Percentiles rank a stretch among this genome's conserved stretches.
Evolutionary conservation across 352 stramenopile genomes (phyloP).

Genomic region (Phytophthora pini): DNA sequence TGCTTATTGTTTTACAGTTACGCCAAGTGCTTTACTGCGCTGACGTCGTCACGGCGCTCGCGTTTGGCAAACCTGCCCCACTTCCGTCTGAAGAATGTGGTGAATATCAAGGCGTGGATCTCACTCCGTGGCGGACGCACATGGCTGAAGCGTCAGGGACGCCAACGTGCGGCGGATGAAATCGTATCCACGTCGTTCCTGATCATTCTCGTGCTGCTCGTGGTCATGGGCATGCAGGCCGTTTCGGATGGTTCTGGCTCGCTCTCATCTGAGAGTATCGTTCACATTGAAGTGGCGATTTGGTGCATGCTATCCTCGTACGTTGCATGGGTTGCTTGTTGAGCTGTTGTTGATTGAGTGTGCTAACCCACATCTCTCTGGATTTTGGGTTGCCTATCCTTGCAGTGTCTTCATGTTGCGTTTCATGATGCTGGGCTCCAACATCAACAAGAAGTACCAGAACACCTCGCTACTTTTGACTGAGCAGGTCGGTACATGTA

Average conservation of each 20-base stretch:
- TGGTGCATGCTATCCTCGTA: slow-evolving; percentile 88
- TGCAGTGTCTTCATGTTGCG: slow-evolving; percentile 88
- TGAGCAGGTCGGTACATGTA: slow-evolving; percentile 68
- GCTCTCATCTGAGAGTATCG: slow-evolving; percentile 65
- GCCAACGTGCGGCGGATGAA: slow-evolving; percentile 86
- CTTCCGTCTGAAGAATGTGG: slow-evolving; percentile 91
- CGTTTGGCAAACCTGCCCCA: slow-evolving; percentile 86
- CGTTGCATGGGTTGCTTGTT: slow-evolving; percentile 13
- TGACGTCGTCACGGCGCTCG: slow-evolving; percentile 87
- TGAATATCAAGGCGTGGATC: slow-evolving; percentile 93
- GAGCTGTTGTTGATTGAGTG: slow-evolving; percentile 6
- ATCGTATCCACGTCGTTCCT: slow-evolving; percentile 91
- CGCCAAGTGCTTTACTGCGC: slow-evolving; percentile 89
- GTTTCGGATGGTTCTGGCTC: slow-evolving; percentile 65
- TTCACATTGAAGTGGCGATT: slow-evolving; percentile 87
- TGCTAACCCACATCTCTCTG: slow-evolving; percentile 12
- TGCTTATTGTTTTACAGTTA: slow-evolving; percentile 48
- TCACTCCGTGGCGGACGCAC: slow-evolving; percentile 84
- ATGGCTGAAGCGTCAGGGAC: slow-evolving; percentile 88
- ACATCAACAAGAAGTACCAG: slow-evolving; percentile 93
- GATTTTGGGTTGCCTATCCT: slow-evolving; percentile 13
- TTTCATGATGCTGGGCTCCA: slow-evolving; percentile 92
- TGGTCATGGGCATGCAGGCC: slow-evolving; percentile 87
- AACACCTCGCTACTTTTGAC: slow-evolving; percentile 92
- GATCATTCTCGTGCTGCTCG: slow-evolving; percentile 86